Base-by-base conservation (phyloP, 2,329 filamentous ascomycete genomes). In the Parasarocladium wereldwijsianum region DNA sequence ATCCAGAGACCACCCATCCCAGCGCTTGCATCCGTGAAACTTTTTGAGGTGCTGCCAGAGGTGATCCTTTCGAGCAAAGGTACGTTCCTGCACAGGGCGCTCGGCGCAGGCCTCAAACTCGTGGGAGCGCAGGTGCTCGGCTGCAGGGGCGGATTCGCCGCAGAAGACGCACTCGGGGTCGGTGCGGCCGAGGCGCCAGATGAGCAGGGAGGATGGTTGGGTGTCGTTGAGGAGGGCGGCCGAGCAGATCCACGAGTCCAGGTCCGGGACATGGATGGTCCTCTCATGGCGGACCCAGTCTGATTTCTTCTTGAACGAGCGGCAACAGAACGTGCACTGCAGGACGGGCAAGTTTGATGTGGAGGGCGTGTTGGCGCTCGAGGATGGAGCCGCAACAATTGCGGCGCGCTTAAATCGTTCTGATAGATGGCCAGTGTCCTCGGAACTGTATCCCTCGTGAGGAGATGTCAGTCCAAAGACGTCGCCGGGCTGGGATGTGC, bases 101-200 rank as follows among this genome's bases (percentile, higher is more conserved):
- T 68, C 61, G 13, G 62, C 60, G 39, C 70, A 75, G 4, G 59
- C 39, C 18, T 55, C 50, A 14, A 58, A 59, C 33, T 60, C 54
- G 34, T 60, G 56, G 4, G 51, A 47, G 14, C 49, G 41, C 3
- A 55, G 40, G 31, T 60, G 56, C 20, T 51, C 40, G 3, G 52
- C 43, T 1, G 40, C 46, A 2, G 55, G 54, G 1, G 45, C 43
- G 3, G 27, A 26, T 6, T 45, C 34, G 1, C 56, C 56, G 29
- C 55, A 60, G 19, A 58, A 57, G 13, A 54, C 38, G 33, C 56
- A 60, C 14, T 54, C 46, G 0, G 54, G 49, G 8, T 54, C 50
- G 5, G 53, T 57, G 12, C 62, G 57, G 11, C 55, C 51, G 24
- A 66, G 56, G 4, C 65, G 57, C 37, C 68, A 60, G 3, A 66